Conservation (phyloP, 768 basidiomycete species). For the Xanthoconium stramineum region DNA sequence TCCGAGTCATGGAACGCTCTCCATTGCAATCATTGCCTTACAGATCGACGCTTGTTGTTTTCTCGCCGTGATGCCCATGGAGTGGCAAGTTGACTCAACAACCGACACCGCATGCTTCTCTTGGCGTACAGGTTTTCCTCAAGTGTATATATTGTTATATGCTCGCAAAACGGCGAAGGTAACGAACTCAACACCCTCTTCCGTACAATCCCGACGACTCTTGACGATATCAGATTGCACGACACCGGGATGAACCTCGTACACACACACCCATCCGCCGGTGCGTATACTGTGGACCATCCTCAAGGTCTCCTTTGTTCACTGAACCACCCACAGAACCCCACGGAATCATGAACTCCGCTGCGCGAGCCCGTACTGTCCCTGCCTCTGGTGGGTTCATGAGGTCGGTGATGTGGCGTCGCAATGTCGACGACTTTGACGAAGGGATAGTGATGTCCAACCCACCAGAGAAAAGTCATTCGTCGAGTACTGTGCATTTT, state of each 20-base stretch:
- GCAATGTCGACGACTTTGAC: conserved; percentile 7
- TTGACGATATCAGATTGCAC: too few relatives aligned
- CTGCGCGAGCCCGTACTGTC: conserved; percentile 9
- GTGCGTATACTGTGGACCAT: conserved; percentile 4
- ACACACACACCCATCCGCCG: background rate
- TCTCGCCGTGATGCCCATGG: too few relatives aligned
- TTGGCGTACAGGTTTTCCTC: background rate
- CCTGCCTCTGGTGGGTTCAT: conserved; percentile 17
- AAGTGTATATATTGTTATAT: background rate
- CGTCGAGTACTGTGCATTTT: background rate
- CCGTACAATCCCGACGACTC: background rate
- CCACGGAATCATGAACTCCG: conserved; percentile 5
- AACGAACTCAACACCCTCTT: background rate
- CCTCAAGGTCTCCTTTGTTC: background rate
- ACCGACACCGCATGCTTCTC: background rate
- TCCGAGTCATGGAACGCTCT: background rate
- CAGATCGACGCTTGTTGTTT: background rate
- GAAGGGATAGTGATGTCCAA: background rate
- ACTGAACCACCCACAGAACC: conserved; percentile 2
- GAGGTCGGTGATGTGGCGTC: conserved; percentile 1
- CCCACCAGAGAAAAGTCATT: conserved; percentile 14
- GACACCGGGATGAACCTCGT: conserved; percentile 3
- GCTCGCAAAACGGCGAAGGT: background rate
- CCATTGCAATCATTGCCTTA: background rate
- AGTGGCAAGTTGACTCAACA: background rate